A percentile compares a stretch with the other conserved stretches of the same genome.
These are phyloP conservation scores for Aureobasidium vineae DNA, from an alignment of 2,329 filamentous ascomycete species.

Conservation along the genomic window DNA sequence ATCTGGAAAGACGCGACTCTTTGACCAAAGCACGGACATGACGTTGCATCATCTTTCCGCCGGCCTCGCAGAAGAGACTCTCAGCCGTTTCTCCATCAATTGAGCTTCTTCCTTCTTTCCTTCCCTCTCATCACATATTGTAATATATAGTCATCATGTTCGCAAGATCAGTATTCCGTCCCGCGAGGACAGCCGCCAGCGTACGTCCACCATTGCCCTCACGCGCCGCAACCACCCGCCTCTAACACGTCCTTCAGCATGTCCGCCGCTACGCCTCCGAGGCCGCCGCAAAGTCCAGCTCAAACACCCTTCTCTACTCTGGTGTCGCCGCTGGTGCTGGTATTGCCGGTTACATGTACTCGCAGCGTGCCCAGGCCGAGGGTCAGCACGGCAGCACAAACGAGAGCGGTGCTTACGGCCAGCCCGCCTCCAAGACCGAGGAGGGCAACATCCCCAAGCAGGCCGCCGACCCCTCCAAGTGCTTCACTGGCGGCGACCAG, in stretches of 20 bases:
- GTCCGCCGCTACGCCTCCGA: conserved; percentile 72
- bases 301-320: conserved; percentile 60
- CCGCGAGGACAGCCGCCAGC: conserved; percentile 37
- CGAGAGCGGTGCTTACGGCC: conserved; percentile 31
- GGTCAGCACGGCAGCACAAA: conserved; percentile 32
- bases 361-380: conserved; percentile 37
- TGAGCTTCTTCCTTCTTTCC: conserved; percentile 7
- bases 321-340: conserved; percentile 59
- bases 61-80: conserved; percentile 11
- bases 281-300: conserved; percentile 53
- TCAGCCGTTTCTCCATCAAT: conserved; percentile 11
- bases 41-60: conserved; percentile 19
- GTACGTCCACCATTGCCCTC: conserved; percentile 35
- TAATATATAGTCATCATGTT: conserved; percentile 41
- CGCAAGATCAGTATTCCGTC: conserved; percentile 45
- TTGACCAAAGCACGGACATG: conserved; percentile 6
- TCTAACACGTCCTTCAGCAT: conserved; percentile 46
- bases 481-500: conserved; percentile 82
- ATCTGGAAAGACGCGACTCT: conserved; percentile 4
- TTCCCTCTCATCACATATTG: not conserved
- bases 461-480: conserved; percentile 43
- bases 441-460: conserved; percentile 43
- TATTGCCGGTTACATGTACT: conserved; percentile 57
- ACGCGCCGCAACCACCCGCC: conserved; percentile 10
- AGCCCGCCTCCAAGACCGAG: conserved; percentile 37